Percentiles rank a stretch among this genome's conserved stretches.
Conservation (phyloP, 2,329 filamentous ascomycete species). For the Colletotrichum australisinense region DNA sequence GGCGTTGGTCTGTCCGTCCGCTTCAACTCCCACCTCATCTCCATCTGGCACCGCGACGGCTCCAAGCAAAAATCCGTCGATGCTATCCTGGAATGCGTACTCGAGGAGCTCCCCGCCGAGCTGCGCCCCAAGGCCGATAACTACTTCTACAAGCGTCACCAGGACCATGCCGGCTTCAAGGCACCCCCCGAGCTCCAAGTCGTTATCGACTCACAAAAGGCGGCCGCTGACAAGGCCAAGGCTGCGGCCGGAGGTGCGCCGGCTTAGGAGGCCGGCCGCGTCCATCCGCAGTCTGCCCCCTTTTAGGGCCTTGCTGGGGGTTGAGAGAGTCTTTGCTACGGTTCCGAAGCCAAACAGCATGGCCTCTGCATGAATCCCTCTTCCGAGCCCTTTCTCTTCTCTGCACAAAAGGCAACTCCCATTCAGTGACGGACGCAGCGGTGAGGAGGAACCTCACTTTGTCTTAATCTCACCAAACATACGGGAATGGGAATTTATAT, state of each 20-base stretch:
- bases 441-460: not conserved
- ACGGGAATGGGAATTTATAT: slow-evolving; percentile 13
- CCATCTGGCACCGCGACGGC: slow-evolving; percentile 92
- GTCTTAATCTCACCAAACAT: slow-evolving; percentile 1
- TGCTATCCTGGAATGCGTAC: slow-evolving; percentile 76
- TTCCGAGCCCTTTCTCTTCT: slow-evolving; percentile 4
- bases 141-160: slow-evolving; percentile 91
- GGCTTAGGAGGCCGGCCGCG: slow-evolving; percentile 18
- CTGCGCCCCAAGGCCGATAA: slow-evolving; percentile 77
- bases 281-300: slow-evolving; percentile 17
- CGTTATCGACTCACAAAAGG: slow-evolving; percentile 67
- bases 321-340: not conserved
- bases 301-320: not conserved
- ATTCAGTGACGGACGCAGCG: not conserved
- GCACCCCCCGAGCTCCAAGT: slow-evolving; percentile 69
- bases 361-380: not conserved
- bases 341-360: not conserved
- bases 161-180: slow-evolving; percentile 86
- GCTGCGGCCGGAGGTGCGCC: slow-evolving; percentile 33
- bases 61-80: slow-evolving; percentile 84
- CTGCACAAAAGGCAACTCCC: slow-evolving; percentile 15
- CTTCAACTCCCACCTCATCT: slow-evolving; percentile 89
- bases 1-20: slow-evolving; percentile 89
- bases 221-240: slow-evolving; percentile 52
- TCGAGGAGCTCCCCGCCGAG: slow-evolving; percentile 79